Evolutionary conservation across 495 filamentous ascomycete species (phyloP), one percentile per base, ranked within the genome.

Genomic region (Tuber umbilicatum): DNA sequence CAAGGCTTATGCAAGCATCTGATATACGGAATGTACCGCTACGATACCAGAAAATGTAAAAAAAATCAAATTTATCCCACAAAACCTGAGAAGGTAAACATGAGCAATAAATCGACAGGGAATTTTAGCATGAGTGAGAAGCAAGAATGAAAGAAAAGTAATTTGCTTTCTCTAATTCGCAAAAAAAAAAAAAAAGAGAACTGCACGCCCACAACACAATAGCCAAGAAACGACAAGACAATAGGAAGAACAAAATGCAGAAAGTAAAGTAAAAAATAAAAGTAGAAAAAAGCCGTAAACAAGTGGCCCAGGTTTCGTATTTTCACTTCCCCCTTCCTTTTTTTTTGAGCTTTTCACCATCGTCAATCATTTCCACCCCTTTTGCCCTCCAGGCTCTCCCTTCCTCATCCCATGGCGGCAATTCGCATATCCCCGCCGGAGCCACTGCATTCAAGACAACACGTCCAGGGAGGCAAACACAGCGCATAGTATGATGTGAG

Each of bases 121-220:
- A 64, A 64, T 64, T 35, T 35, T 31, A 64, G 55, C 55, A 35
- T 64, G 55, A 64, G 55, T 64, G 55, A 31, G 55, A 64, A 60
- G 50, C 12, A 60, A 69, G 41, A 23, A 42, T 43, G 69, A 78
- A 78, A 74, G 38, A 73, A 60, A 68, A 55, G 67, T 37, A 6
- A 35, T 64, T 64, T 64, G 55, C 55, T 64, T 35, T 37, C 38
- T 79, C 77, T 79, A 79, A 71, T 70, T 38, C 69, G 35, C 60
- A 74, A 74, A 69, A 42, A 64, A 77, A 73, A 39, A 12, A 38
- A 38, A 73, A 64, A 68, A 75, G 60, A 67, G 45, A 23, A 69
- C 38, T 19, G 39, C 67, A 31, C 60, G 67, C 70, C 39, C 60
- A 64, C n/a, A 73, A 60, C 64, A 38, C 41, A 68, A 31, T 68